phyloP scores from a whole-genome alignment of 169 alveolate species.

The Plasmodium billcollinsi region DNA sequence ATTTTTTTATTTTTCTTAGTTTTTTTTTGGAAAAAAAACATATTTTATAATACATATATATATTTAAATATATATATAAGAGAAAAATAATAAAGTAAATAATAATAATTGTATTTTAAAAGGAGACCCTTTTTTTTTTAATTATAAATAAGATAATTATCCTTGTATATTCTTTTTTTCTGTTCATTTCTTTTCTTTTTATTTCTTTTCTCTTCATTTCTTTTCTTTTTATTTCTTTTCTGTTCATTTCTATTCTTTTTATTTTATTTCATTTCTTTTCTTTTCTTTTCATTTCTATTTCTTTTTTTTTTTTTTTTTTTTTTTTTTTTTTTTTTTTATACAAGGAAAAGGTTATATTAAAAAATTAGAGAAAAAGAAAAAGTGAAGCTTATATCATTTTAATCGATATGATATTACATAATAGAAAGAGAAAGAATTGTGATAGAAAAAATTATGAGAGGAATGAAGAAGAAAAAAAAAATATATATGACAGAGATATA shows the following conservation, averaged over 20 bases:
- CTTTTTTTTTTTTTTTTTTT: background rate
- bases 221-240: background rate
- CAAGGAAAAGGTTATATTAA: too few relatives aligned
- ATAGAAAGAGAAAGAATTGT: conserved; percentile 2
- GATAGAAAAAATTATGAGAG: conserved; percentile 11
- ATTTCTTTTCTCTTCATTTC: too few relatives aligned
- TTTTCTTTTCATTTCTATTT: too few relatives aligned
- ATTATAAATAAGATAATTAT: background rate
- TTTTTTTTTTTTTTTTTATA: background rate
- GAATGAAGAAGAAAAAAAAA: conserved; percentile 7
- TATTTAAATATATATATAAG: too few relatives aligned
- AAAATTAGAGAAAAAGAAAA: conserved; percentile 11
- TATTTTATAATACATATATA: too few relatives aligned
- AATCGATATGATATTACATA: background rate
- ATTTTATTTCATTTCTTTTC: background rate
- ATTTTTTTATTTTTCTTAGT: too few relatives aligned
- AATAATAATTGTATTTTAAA: too few relatives aligned
- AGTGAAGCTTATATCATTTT: conserved; percentile 10
- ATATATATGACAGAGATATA: conserved; percentile 41
- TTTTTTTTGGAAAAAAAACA: too few relatives aligned
- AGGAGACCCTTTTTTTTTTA: too few relatives aligned
- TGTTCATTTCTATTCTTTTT: background rate
- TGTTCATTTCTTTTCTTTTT: background rate
- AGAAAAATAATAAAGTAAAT: too few relatives aligned
- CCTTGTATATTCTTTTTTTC: background rate